Conservation (phyloP, 2,329 filamentous ascomycete species). For the Coniella vitis region DNA sequence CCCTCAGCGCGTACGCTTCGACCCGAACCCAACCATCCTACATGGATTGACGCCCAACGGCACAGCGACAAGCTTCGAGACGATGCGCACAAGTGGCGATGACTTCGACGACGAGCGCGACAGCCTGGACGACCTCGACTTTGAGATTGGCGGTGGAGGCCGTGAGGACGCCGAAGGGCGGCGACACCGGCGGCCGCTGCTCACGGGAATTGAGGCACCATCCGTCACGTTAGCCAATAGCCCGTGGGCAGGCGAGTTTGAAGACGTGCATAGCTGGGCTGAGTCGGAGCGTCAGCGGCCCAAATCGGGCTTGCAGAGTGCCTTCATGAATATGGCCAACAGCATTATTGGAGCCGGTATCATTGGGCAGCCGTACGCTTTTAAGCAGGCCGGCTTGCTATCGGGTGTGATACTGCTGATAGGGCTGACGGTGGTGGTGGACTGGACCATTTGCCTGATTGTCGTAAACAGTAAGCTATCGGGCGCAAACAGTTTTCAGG, state of each 20-base stretch:
- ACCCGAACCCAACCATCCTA: constrained; percentile 42
- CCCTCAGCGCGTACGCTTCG: constrained; percentile 69
- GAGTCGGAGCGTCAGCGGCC: constrained; percentile 57
- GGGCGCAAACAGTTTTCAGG: constrained; percentile 89
- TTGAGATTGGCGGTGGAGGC: constrained; percentile 29
- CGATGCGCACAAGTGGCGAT: constrained; percentile 11
- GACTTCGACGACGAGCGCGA: constrained; percentile 19
- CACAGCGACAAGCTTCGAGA: constrained; percentile 13
- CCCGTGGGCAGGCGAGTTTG: constrained; percentile 31
- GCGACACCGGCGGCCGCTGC: constrained; percentile 60
- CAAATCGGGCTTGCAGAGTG: constrained; percentile 76
- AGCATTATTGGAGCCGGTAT: constrained; percentile 81
- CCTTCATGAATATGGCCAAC: constrained; percentile 99
- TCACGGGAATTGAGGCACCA: constrained; percentile 79
- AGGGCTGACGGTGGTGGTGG: constrained; percentile 72
- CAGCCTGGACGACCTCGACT: constrained; percentile 24
- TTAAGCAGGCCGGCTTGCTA: constrained; percentile 80
- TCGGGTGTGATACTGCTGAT: constrained; percentile 75
- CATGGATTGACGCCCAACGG: constrained; percentile 15
- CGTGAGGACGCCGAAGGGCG: constrained; percentile 31
- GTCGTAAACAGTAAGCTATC: constrained; percentile 97
- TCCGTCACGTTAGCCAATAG: constrained; percentile 62
- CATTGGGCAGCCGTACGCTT: constrained; percentile 89
- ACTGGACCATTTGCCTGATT: constrained; percentile 97
- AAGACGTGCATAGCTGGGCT: constrained; percentile 41